These are phyloP conservation scores for Leccinellum rugosiceps DNA, from an alignment of 768 basidiomycete genomes.

Conservation along the genomic window DNA sequence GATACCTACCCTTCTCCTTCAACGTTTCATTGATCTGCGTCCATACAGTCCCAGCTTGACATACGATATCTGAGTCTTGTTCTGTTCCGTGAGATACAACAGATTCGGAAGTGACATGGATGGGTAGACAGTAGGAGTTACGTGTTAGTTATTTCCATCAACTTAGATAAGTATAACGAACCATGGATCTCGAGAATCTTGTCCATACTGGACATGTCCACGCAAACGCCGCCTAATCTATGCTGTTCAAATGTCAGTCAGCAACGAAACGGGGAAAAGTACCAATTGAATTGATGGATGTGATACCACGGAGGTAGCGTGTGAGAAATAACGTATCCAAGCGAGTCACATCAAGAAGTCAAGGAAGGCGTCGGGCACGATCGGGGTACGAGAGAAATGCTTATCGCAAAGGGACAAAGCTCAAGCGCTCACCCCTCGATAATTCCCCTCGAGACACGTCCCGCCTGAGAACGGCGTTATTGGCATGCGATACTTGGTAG, in stretches of 20 bases:
- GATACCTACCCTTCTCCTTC: conserved; percentile 48
- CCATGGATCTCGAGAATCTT: conserved; percentile 73
- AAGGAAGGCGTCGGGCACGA: not conserved
- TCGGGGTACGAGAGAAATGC: not conserved
- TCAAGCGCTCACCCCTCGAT: conserved; percentile 51
- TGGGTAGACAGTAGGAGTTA: not conserved
- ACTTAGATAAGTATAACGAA: conserved; percentile 24
- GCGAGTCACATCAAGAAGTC: not conserved
- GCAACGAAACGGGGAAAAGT: not conserved
- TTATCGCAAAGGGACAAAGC: not conserved
- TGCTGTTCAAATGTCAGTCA: conserved; percentile 13
- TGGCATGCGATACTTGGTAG: conserved; percentile 73
- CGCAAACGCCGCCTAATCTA: conserved; percentile 61
- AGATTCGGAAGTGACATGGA: not conserved
- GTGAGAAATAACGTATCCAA: not conserved
- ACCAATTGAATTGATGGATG: not conserved
- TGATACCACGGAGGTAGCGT: not conserved
- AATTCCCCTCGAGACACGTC: conserved; percentile 80
- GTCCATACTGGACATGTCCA: conserved; percentile 80
- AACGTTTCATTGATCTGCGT: conserved; percentile 66
- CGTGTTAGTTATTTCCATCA: not conserved
- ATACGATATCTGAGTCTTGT: conserved; percentile 68
- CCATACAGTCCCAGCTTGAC: conserved; percentile 72
- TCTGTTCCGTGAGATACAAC: conserved; percentile 35
- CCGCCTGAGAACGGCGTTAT: conserved; percentile 77